Evolutionary conservation across 1,284 basidiomycete genomes (phyloP), one percentile per base, ranked within the genome.

Genomic region (Mycosarcoma maydis): DNA sequence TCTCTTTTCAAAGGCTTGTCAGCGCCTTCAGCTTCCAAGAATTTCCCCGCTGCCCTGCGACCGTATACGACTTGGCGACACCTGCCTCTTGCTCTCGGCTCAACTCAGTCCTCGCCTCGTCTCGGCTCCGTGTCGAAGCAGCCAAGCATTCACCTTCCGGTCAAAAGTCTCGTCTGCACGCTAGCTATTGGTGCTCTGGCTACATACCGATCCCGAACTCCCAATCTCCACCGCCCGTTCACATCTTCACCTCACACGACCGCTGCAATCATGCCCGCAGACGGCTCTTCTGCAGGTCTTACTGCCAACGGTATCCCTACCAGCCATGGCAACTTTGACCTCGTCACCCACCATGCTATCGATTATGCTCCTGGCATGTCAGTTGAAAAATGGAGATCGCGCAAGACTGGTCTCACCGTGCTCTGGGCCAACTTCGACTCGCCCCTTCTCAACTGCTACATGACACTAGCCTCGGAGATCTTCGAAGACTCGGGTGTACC

Each of bases 361-460:
- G 87, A 88, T 72, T 91, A 88, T 68, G 88, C 89, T 4, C 77
- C 78, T 2, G 90, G 91, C 72, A 87, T 92, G 57, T 84, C 85
- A 27, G 85, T 94, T 43, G 90, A 90, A 13, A 93, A 92, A 82
- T 94, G 92, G 92, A 87, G 86, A 76, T 93, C 92, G 73, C 86
- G 89, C 62, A 84, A 86, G 42, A 90, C 90, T 22, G 92, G 92
- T 20, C 83, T 94, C 50, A 91, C 87, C 34, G 69, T 85, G 82
- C 83, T 85, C 20, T 83, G 83, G 82, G 80, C 80, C 26, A 80
- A 83, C 56, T 77, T 83, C 36, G 77, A 83, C 92, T 92, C 92
- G 71, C 89, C 92, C 5, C 87, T 95, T 55, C 89, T 95, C 7
- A 93, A 95, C 78, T 93, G 93, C 4, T 96, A 94, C 83, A 94